These are phyloP conservation scores for Conidiobolus incongruus DNA, from an alignment of 371 early-diverging fungal species.

Conservation along the genomic window DNA sequence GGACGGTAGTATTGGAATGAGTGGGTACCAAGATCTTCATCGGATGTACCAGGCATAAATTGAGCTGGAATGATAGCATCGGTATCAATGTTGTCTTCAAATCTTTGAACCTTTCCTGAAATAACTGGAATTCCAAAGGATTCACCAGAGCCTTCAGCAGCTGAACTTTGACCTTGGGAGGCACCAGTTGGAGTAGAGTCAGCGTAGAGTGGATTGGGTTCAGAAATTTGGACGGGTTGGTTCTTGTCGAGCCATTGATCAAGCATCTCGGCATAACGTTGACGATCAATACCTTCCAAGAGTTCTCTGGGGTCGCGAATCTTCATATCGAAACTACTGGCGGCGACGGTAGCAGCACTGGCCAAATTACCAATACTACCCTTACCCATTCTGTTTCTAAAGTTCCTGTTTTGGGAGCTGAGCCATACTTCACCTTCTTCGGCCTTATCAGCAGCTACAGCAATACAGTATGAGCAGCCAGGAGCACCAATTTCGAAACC, in stretches of 20 bases:
- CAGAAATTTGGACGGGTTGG: conserved; percentile 25
- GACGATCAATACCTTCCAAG: conserved; percentile 29
- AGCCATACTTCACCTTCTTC: conserved; percentile 61
- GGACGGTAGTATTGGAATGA: conserved; percentile 48
- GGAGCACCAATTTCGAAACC: conserved; percentile 55
- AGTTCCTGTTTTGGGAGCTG: conserved; percentile 56
- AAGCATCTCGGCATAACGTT: conserved; percentile 26
- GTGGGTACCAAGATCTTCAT: conserved; percentile 41
- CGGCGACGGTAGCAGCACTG: conserved; percentile 58
- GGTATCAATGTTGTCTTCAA: conserved; percentile 50
- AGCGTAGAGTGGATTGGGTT: conserved; percentile 28
- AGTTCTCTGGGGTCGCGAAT: conserved; percentile 37
- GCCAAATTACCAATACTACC: conserved; percentile 54
- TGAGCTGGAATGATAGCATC: conserved; percentile 59
- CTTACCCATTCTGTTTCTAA: conserved; percentile 64
- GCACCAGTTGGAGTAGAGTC: too few relatives aligned
- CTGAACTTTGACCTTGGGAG: not conserved
- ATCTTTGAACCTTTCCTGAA: conserved; percentile 37
- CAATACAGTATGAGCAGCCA: conserved; percentile 67
- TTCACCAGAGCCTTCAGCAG: conserved; percentile 10
- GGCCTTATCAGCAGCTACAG: conserved; percentile 50
- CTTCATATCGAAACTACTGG: conserved; percentile 47
- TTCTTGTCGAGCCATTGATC: conserved; percentile 34
- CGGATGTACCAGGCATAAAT: conserved; percentile 47
- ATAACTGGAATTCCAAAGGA: conserved; percentile 18